A percentile compares a stretch with the other conserved stretches of the same genome.
phyloP scores from a whole-genome alignment of 164 flowering plant genomes.

The Vitis rotundifolia region DNA sequence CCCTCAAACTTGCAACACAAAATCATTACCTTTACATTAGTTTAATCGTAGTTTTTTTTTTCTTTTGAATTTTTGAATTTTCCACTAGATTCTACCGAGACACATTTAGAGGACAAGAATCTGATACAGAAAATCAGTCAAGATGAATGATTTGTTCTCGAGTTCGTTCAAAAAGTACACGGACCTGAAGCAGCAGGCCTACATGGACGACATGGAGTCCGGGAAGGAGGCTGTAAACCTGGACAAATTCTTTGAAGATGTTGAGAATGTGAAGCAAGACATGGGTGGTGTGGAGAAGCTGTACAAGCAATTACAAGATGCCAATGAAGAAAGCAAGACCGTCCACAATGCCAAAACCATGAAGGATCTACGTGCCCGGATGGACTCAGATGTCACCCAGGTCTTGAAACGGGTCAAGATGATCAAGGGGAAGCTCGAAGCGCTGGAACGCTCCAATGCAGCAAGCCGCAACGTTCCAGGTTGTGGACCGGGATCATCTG shows the following conservation, averaged over 20 bases:
- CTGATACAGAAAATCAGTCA: neutral
- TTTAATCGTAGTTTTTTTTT: too few species aligned
- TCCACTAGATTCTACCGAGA: too few species aligned
- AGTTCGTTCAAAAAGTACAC: constrained; percentile 37
- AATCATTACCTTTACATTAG: neutral
- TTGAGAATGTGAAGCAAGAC: constrained; percentile 36
- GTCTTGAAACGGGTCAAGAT: constrained; percentile 27
- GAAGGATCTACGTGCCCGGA: constrained; percentile 26
- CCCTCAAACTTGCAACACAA: neutral
- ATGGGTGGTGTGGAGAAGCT: constrained; percentile 30
- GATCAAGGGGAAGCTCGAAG: constrained; percentile 36
- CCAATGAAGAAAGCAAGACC: constrained; percentile 35
- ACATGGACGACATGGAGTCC: constrained; percentile 29
- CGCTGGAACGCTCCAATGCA: constrained; percentile 28
- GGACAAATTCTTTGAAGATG: constrained; percentile 38
- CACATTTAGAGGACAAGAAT: neutral
- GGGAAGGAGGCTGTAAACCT: constrained; percentile 25
- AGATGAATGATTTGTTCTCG: constrained; percentile 40
- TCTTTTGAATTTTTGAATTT: too few species aligned
- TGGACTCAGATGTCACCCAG: constrained; percentile 29
- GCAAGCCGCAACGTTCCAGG: constrained; percentile 26
- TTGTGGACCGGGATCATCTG: constrained; percentile 37
- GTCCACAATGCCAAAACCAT: constrained; percentile 35
- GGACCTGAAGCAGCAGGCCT: constrained; percentile 29
- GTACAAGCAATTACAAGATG: constrained; percentile 26